Conservation (phyloP, 257 asterid genomes). For the Lantana camara region DNA sequence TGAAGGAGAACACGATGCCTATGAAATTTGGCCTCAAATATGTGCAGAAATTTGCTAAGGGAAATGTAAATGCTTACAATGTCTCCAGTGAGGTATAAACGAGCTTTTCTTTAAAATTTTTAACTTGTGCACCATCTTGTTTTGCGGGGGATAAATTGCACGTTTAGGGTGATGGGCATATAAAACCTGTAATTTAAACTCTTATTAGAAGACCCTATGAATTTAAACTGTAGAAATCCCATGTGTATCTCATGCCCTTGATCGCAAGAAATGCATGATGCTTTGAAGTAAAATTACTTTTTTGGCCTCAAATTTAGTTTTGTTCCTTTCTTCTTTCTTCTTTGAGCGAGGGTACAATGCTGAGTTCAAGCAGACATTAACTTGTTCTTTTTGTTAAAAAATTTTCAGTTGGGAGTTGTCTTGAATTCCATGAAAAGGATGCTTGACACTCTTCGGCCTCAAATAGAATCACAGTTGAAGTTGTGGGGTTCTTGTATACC, state of each 20-base stretch:
- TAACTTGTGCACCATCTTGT: background rate
- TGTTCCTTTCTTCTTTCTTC: too few species aligned
- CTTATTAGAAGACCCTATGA: too few species aligned
- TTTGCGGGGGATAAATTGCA: too few species aligned
- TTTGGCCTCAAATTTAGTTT: too few species aligned
- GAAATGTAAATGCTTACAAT: constrained; percentile 48
- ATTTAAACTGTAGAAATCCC: too few species aligned
- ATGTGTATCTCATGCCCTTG: too few species aligned
- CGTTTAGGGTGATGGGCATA: too few species aligned
- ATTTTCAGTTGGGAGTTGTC: constrained; percentile 78
- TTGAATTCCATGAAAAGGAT: constrained; percentile 87
- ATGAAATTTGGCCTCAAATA: constrained; percentile 84
- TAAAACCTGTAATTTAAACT: too few species aligned
- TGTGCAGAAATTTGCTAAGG: constrained; percentile 81
- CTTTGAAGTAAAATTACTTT: too few species aligned
- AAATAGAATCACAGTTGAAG: constrained; percentile 68
- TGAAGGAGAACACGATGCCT: constrained; percentile 80
- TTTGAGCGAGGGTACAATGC: too few species aligned
- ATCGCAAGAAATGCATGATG: too few species aligned
- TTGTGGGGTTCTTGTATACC: constrained; percentile 87
- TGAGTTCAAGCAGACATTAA: background rate
- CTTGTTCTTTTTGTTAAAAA: background rate
- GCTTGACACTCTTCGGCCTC: constrained; percentile 77
- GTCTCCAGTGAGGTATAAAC: constrained; percentile 61
- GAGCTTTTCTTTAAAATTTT: background rate